A percentile compares a stretch with the other conserved stretches of the same genome.
These are phyloP conservation scores for Claviceps citrina DNA, from an alignment of 2,329 filamentous ascomycete genomes.

Conservation along the genomic window DNA sequence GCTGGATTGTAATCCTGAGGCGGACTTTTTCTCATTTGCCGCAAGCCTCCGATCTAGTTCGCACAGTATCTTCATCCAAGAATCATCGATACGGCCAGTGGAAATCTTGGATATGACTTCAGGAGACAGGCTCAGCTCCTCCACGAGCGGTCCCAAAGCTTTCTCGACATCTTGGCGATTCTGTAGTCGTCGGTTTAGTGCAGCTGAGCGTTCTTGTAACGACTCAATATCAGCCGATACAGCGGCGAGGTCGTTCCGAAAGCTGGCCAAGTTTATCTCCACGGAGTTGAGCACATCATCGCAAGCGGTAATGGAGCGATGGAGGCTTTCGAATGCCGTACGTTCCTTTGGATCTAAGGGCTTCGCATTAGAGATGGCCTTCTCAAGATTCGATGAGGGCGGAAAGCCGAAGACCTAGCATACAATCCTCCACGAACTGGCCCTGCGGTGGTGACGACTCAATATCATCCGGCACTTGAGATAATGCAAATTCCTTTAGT, in stretches of 20 bases:
- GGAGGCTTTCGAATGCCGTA: constrained; percentile 75
- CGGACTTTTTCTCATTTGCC: constrained; percentile 48
- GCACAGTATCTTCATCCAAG: constrained; percentile 67
- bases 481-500: constrained; percentile 52
- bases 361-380: not conserved
- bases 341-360: constrained; percentile 61
- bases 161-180: constrained; percentile 85
- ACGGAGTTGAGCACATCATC: constrained; percentile 89
- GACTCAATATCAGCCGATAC: constrained; percentile 94
- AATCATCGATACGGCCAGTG: constrained; percentile 78
- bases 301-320: constrained; percentile 76
- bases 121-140: constrained; percentile 81
- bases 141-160: constrained; percentile 71
- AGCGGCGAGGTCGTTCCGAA: constrained; percentile 79
- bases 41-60: constrained; percentile 70
- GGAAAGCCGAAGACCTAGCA: constrained; percentile 13
- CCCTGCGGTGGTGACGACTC: constrained; percentile 25
- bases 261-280: constrained; percentile 79
- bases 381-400: not conserved
- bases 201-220: constrained; percentile 70
- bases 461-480: constrained; percentile 12
- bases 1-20: constrained; percentile 43
- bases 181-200: constrained; percentile 69
- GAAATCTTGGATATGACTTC: constrained; percentile 69
- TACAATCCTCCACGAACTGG: constrained; percentile 60